Evolutionary conservation across 345 rosid genomes (phyloP).

Genomic region (Mercurialis annua): DNA sequence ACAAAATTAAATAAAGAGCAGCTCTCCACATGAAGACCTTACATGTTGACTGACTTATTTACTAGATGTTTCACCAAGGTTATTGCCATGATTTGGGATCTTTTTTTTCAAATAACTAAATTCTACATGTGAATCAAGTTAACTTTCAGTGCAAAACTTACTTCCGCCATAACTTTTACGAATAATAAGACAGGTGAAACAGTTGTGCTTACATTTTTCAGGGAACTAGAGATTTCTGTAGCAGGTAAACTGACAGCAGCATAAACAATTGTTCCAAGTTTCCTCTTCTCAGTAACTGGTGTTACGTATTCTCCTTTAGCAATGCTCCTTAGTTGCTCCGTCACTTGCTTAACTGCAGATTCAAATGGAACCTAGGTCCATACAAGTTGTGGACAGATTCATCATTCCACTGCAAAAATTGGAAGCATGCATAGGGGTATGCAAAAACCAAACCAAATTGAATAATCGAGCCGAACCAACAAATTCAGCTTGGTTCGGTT

Average conservation of each 20-base stretch:
- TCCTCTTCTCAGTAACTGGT: slow-evolving; percentile 63
- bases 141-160: neutral
- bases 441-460: neutral
- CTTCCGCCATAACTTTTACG: neutral
- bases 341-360: slow-evolving; percentile 60
- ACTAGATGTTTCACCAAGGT: neutral
- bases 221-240: slow-evolving; percentile 46
- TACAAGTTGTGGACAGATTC: slow-evolving; percentile 1
- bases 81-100: neutral
- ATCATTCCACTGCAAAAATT: neutral
- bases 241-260: slow-evolving; percentile 77
- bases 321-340: slow-evolving; percentile 60
- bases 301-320: slow-evolving; percentile 64
- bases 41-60: neutral
- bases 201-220: slow-evolving; percentile 52
- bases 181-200: neutral
- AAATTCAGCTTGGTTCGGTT: no score
- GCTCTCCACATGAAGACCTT: neutral
- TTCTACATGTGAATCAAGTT: neutral
- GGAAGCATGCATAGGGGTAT: neutral
- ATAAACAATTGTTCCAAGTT: slow-evolving; percentile 60
- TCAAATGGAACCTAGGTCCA: slow-evolving; percentile 71
- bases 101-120: no score
- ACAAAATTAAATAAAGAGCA: neutral
- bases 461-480: no score